Conservation (phyloP, 2,329 filamentous ascomycete genomes). For the Venturia effusa region DNA sequence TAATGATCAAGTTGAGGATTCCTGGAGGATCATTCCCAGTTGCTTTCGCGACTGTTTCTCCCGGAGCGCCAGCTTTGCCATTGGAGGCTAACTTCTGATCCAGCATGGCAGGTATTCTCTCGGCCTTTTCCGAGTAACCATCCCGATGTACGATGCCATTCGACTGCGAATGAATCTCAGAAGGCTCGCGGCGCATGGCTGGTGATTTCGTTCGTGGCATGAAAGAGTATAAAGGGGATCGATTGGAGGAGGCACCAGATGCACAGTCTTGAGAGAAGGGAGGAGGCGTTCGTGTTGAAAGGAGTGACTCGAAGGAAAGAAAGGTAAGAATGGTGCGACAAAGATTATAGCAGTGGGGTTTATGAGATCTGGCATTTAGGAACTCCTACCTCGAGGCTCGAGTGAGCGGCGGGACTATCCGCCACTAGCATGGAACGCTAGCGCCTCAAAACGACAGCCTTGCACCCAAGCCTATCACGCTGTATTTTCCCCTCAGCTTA, state of each 20-base stretch:
- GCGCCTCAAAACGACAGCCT: not conserved
- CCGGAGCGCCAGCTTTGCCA: not conserved
- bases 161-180: conserved; percentile 17
- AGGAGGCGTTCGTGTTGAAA: not conserved
- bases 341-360: not conserved
- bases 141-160: conserved; percentile 15
- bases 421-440: not conserved
- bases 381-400: not conserved
- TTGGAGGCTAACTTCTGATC: conserved; percentile 4
- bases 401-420: not conserved
- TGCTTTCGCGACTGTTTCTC: not conserved
- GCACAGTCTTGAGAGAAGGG: not conserved
- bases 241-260: not conserved
- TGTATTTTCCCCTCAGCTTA: too few species aligned
- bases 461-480: too few species aligned
- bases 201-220: conserved; percentile 23
- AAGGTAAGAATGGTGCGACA: not conserved
- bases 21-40: conserved; percentile 2
- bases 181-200: conserved; percentile 20
- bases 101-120: conserved; percentile 4
- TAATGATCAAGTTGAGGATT: conserved; percentile 50
- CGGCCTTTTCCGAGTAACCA: not conserved
- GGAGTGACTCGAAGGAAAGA: not conserved
- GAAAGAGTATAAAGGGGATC: not conserved
- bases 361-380: conserved; percentile 1